Conservation (phyloP, 1,284 basidiomycete species). For the Coniferiporia weirii region DNA sequence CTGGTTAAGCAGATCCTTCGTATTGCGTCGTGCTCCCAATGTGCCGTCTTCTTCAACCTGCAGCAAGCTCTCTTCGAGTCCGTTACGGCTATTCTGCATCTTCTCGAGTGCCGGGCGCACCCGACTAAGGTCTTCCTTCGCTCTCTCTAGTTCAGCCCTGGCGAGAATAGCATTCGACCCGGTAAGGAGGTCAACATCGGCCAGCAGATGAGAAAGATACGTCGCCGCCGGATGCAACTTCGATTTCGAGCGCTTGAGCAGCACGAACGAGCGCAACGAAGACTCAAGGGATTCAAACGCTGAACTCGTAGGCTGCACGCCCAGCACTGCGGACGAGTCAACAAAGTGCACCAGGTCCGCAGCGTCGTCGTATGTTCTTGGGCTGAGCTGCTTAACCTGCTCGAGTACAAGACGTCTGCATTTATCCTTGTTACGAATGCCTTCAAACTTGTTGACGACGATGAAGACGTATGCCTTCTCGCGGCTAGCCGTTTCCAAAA, state of each 20-base stretch:
- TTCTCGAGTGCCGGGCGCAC: constrained; percentile 83
- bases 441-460: constrained; percentile 98
- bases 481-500: constrained; percentile 88
- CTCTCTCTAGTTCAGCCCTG: constrained; percentile 71
- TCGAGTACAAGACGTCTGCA: constrained; percentile 88
- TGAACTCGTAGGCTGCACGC: constrained; percentile 58
- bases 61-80: constrained; percentile 77
- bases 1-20: constrained; percentile 57
- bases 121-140: constrained; percentile 65
- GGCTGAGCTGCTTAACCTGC: constrained; percentile 91
- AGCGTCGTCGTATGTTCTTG: constrained; percentile 87
- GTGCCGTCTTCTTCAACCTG: constrained; percentile 76
- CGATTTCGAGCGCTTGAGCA: constrained; percentile 91
- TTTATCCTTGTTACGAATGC: constrained; percentile 93
- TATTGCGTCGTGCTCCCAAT: constrained; percentile 45
- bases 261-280: constrained; percentile 91
- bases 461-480: constrained; percentile 99
- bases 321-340: constrained; percentile 74
- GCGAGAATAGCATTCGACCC: constrained; percentile 86
- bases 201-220: constrained; percentile 85
- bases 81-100: constrained; percentile 72
- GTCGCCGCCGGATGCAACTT: constrained; percentile 96
- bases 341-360: constrained; percentile 98
- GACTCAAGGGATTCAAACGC: constrained; percentile 87
- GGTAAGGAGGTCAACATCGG: constrained; percentile 86